Evolutionary conservation across 495 filamentous ascomycete genomes (phyloP), one percentile per base, ranked within the genome.

Genomic region (Aspergillus coremiiformis): DNA sequence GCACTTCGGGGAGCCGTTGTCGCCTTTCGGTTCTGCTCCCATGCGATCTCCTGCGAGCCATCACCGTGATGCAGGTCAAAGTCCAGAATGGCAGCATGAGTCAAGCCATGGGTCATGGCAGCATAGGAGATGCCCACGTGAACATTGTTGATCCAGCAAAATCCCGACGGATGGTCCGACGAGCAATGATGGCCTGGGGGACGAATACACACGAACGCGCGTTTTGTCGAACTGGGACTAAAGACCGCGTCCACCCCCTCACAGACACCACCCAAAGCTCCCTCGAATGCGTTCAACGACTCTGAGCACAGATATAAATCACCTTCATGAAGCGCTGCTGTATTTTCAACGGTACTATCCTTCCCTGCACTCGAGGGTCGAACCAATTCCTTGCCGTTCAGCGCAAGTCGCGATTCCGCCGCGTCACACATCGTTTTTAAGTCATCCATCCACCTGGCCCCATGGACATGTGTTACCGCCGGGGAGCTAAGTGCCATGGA

Each of bases 141-240:
- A 6, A 97, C 89, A 64, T 98, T 98, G 66, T 98, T 98, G 49
- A 98, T 67, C 93, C 93, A 98, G 69, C 93, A 98, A 66, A 98
- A 98, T 1, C 93, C 93, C 1, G 90, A 96, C 0, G 93, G 93
- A 51, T 84, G 81, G 33, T 81, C 78, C 3, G 89, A 82, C 4
- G 91, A 93, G 67, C 93, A 98, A 63, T 98, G 93, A 59, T 98
- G 93, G 7, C 93, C 93, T 1, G 90, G 90, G 22, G 90, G 90
- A 14, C 90, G 81, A 52, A 92, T 82, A 22, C 74, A 85, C 56
- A 94, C 88, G 68, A 92, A 98, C 2, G 89, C 87, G 32, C 86
- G 83, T 47, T 78, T 80, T 10, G 70, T 69, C 0, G 66, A 56
- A 14, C 57, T 53, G 5, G 82, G 76, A 11, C 81, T 77, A 59